Base-by-base conservation (phyloP, 257 asterid genomes). In the Datura wrightii region DNA sequence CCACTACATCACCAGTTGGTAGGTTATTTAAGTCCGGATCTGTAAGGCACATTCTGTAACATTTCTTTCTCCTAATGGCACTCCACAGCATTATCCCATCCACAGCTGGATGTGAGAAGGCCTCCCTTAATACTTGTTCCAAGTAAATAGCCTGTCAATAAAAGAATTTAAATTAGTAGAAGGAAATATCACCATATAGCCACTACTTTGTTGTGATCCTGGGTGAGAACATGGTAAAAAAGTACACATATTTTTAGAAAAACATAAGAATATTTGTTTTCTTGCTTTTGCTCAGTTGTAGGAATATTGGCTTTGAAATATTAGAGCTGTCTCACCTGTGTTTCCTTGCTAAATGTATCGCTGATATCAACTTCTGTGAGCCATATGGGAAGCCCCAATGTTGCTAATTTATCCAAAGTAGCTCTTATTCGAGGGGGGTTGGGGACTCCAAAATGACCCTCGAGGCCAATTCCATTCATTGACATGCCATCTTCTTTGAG, bases 41-140 rank as follows among this genome's bases (percentile, higher is more conserved):
- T 2, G 95, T 89, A 3, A 92, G 91, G 87, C 95, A 92, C 95
- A 92, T 92, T 85, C 88, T 89, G 85, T 90, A 92, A 84, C 95
- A 92, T 37, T 90, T 89, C 15, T 86, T 83, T 65, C 86, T 82
- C 79, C 85, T 79, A 9, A 89, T 60, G 37, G 95, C 92, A 31
- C 90, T 79, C 95, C 95, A 92, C 4, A 92, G 48, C 88, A 92
- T 89, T 65, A 92, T 90, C 79, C 95, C 95, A 53, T 86, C 84
- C 44, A 92, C 93, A 0, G 91, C 86, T 48, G 92, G 90, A 86
- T 92, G 93, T 44, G 93, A 89, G 72, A 86, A 92, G 8, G 86
- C 91, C 82, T 92, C 95, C 82, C 93, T 84, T 63, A 92, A 31
- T n/a, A 89, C 95, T 79, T 83, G 86, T 85, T 89, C 95, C 37